Percentiles rank a stretch among this genome's conserved stretches.
Conservation (phyloP, 2,329 filamentous ascomycete species). For the Chaetomiaceae sp. region DNA sequence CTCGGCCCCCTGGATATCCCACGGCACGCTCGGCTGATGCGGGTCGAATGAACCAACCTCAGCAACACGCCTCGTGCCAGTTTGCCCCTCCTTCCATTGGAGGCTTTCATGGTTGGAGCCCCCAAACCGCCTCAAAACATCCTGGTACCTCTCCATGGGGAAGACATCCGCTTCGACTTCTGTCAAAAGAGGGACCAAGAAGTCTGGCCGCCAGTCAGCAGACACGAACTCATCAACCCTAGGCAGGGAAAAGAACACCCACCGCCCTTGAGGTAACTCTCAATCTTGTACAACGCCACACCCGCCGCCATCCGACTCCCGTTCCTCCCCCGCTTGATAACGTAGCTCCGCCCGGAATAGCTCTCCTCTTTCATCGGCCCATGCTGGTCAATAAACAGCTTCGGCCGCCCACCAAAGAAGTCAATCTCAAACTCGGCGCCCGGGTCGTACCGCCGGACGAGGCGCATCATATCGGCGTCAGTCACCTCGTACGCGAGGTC, state of each 20-base stretch:
- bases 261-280: conserved; percentile 23
- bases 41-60: conserved; percentile 10
- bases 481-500: conserved; percentile 10
- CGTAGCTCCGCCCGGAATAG: conserved; percentile 17
- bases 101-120: conserved; percentile 3
- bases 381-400: conserved; percentile 19
- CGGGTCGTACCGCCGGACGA: conserved; percentile 20
- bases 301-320: conserved; percentile 17
- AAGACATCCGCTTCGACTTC: conserved; percentile 12
- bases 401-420: conserved; percentile 23
- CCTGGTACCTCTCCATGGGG: conserved; percentile 19
- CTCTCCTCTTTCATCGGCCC: conserved; percentile 5
- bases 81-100: conserved; percentile 11
- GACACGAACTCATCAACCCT: neutral
- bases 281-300: conserved; percentile 19
- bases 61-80: conserved; percentile 4
- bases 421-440: conserved; percentile 22
- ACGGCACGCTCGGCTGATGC: conserved; percentile 13
- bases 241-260: neutral
- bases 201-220: conserved; percentile 13
- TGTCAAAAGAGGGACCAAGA: conserved; percentile 19
- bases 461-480: conserved; percentile 18
- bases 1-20: conserved; percentile 20
- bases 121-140: conserved; percentile 15
- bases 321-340: conserved; percentile 15